Evolutionary conservation across 805 yeast species (phyloP).

Genomic region (Cyberlindnera saturnus): DNA sequence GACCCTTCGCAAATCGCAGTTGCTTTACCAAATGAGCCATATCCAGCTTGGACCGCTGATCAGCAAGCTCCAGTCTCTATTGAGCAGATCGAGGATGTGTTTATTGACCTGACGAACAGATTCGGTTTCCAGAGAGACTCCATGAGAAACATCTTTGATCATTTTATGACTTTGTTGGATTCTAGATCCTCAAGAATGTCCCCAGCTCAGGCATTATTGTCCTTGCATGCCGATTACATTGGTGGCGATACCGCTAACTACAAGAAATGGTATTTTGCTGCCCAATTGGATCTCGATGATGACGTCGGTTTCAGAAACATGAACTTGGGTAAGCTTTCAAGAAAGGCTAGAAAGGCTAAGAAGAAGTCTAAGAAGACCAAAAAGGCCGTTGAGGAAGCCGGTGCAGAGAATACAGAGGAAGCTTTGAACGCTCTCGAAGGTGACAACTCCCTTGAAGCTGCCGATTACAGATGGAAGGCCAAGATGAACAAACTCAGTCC

Average conservation of each 20-base stretch:
- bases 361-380: constrained; percentile 76
- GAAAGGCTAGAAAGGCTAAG: constrained; percentile 75
- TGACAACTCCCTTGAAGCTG: constrained; percentile 81
- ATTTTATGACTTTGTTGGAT: constrained; percentile 78
- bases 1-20: constrained; percentile 59
- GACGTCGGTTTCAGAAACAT: constrained; percentile 78
- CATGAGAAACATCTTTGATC: constrained; percentile 87
- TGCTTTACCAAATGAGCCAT: constrained; percentile 85
- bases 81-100: constrained; percentile 82
- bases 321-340: constrained; percentile 68
- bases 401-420: constrained; percentile 55
- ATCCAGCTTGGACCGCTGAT: constrained; percentile 99
- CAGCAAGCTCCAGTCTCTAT: constrained; percentile 81
- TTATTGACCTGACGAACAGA: constrained; percentile 75
- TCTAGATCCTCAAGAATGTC: constrained; percentile 86
- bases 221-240: constrained; percentile 80
- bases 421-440: constrained; percentile 65
- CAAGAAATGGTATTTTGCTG: constrained; percentile 85
- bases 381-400: constrained; percentile 56
- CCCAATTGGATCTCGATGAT: constrained; percentile 82
- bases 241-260: constrained; percentile 86
- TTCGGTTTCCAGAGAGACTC: constrained; percentile 91
- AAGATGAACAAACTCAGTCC: constrained; percentile 68
- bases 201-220: constrained; percentile 78
- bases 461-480: constrained; percentile 77